Percentiles rank a stretch among this genome's conserved stretches.
Evolutionary conservation across 179 eudicot species (phyloP).

Genomic region (Drosera spatulata): DNA sequence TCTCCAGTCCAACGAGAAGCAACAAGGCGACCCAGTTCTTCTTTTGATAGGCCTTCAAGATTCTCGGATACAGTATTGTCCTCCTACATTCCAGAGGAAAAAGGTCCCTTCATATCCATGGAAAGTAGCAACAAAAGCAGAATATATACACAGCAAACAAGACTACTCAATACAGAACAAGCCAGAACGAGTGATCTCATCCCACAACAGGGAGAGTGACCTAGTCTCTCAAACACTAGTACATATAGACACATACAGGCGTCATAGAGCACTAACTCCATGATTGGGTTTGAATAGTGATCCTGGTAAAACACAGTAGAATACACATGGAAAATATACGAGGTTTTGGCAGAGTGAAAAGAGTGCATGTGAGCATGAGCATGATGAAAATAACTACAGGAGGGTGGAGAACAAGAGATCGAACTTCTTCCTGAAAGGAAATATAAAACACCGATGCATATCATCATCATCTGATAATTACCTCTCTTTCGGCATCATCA

Average conservation of each 20-base stretch:
- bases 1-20: conserved; percentile 98
- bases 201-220: too few species aligned
- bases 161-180: too few species aligned
- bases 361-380: neutral
- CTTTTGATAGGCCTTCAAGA: conserved; percentile 62
- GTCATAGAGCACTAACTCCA: too few species aligned
- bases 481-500: conserved; percentile 32
- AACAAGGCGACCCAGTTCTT: conserved; percentile 88
- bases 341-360: neutral
- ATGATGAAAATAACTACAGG: neutral
- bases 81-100: conserved; percentile 16
- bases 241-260: too few species aligned
- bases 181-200: too few species aligned
- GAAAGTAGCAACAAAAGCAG: neutral
- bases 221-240: too few species aligned
- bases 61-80: conserved; percentile 39
- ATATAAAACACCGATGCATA: too few species aligned
- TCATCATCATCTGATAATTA: conserved; percentile 15
- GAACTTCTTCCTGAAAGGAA: too few species aligned
- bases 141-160: neutral
- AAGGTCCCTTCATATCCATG: neutral
- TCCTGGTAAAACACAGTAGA: too few species aligned
- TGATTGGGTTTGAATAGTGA: too few species aligned
- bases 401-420: too few species aligned
- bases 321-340: too few species aligned